Evolutionary conservation across 2,329 filamentous ascomycete species (phyloP).

Genomic region (Colletotrichum sp.): DNA sequence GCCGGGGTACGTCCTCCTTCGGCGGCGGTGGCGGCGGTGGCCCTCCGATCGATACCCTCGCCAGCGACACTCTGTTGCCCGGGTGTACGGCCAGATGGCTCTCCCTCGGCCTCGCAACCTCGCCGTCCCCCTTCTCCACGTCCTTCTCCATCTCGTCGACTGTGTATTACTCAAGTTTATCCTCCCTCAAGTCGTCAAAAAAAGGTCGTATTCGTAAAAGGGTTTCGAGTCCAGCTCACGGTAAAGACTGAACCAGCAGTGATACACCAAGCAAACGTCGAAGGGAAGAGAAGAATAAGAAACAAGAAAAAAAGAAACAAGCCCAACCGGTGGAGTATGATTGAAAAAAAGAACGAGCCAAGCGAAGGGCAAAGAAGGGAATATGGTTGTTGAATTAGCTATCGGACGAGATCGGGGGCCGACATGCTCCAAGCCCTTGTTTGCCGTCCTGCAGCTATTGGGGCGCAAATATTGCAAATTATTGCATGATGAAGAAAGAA

Average conservation of each 20-base stretch:
- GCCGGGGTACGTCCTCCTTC: constrained; percentile 18
- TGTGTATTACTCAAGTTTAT: not conserved
- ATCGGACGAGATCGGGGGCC: not conserved
- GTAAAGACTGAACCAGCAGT: constrained; percentile 14
- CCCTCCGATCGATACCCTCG: not conserved
- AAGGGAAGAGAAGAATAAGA: not conserved
- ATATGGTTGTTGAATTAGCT: not conserved
- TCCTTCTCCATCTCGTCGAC: constrained; percentile 6
- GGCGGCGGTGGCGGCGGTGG: constrained; percentile 8
- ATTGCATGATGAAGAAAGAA: not conserved
- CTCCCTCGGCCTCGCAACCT: not conserved
- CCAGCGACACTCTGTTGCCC: not conserved
- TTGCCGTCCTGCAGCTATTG: not conserved
- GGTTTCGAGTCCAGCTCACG: constrained; percentile 4
- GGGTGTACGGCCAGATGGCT: not conserved
- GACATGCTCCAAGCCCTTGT: not conserved
- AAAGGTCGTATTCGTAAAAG: not conserved
- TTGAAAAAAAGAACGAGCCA: not conserved
- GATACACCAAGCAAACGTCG: not conserved
- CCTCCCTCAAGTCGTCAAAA: not conserved
- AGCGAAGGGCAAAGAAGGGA: not conserved
- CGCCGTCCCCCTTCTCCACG: not conserved
- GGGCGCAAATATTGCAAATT: not conserved
- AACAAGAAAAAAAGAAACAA: not conserved
- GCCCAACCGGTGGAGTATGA: not conserved